These are phyloP conservation scores for Microdochium paspali DNA, from an alignment of 2,329 filamentous ascomycete species.

Conservation along the genomic window DNA sequence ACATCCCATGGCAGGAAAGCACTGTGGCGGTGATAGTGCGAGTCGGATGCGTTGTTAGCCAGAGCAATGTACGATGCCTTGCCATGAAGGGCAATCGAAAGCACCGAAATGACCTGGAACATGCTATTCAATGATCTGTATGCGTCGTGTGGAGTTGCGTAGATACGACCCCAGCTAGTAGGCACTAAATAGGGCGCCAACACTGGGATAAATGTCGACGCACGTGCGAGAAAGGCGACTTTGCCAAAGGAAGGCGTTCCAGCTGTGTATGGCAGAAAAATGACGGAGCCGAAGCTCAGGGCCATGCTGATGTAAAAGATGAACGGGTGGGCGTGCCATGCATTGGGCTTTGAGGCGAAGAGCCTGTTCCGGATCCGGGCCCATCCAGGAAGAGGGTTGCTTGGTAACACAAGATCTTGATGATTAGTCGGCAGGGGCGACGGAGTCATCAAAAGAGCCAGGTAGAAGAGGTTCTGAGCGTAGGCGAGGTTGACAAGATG, in stretches of 20 bases:
- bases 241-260: conserved; percentile 29
- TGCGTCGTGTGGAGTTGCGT: conserved; percentile 26
- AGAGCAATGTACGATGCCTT: conserved; percentile 33
- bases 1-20: conserved; percentile 33
- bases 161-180: conserved; percentile 33
- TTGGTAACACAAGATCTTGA: conserved; percentile 14
- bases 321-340: conserved; percentile 29
- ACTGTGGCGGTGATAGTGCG: conserved; percentile 38
- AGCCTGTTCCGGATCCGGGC: conserved; percentile 17
- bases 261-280: conserved; percentile 27
- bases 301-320: conserved; percentile 23
- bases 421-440: conserved; percentile 26
- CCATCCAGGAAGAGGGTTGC: conserved; percentile 17
- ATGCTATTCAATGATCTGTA: conserved; percentile 31
- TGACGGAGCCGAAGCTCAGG: conserved; percentile 23
- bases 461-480: conserved; percentile 54
- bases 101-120: conserved; percentile 35
- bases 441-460: conserved; percentile 47
- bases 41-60: conserved; percentile 34
- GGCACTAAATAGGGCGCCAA: conserved; percentile 37
- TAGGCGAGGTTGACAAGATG: conserved; percentile 52
- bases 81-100: conserved; percentile 33
- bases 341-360: conserved; percentile 29
- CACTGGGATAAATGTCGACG: conserved; percentile 35
- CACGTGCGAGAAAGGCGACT: conserved; percentile 20